Conservation (phyloP, 345 rosid genomes). For the Fremontodendron californicum region DNA sequence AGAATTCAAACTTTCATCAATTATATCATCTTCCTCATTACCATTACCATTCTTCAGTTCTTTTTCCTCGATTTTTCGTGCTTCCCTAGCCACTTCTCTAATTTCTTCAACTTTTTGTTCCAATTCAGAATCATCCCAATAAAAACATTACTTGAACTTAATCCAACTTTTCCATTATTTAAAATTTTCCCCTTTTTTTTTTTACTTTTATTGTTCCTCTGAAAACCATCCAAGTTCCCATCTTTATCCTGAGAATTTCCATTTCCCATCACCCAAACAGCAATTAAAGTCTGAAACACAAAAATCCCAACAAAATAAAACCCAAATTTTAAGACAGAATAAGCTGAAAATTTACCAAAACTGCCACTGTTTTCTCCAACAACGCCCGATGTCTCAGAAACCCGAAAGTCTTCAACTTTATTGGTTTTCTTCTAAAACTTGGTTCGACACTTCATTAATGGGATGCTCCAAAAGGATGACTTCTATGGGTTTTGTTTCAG, state of each 20-base stretch:
- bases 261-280: constrained; percentile 43
- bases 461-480: constrained; percentile 20
- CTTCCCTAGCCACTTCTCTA: constrained; percentile 73
- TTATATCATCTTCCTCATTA: constrained; percentile 22
- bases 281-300: constrained; percentile 44
- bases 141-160: constrained; percentile 22
- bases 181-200: background rate
- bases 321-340: constrained; percentile 37
- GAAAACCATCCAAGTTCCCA: constrained; percentile 13
- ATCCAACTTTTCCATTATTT: constrained; percentile 13
- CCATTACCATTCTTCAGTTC: constrained; percentile 23
- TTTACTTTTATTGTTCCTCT: constrained; percentile 4
- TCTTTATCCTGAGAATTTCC: constrained; percentile 23
- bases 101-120: constrained; percentile 60
- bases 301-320: constrained; percentile 44
- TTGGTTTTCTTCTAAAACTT: constrained; percentile 14
- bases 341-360: constrained; percentile 37
- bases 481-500: background rate
- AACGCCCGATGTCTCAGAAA: constrained; percentile 22
- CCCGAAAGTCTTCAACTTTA: constrained; percentile 31
- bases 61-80: constrained; percentile 46
- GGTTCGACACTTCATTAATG: constrained; percentile 8
- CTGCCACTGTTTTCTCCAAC: constrained; percentile 28
- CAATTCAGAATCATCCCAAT: constrained; percentile 33
- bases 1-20: constrained; percentile 21